A percentile compares a stretch with the other conserved stretches of the same genome.
Evolutionary conservation across 2,329 filamentous ascomycete genomes (phyloP).

Genomic region (Aspergillus sp.): DNA sequence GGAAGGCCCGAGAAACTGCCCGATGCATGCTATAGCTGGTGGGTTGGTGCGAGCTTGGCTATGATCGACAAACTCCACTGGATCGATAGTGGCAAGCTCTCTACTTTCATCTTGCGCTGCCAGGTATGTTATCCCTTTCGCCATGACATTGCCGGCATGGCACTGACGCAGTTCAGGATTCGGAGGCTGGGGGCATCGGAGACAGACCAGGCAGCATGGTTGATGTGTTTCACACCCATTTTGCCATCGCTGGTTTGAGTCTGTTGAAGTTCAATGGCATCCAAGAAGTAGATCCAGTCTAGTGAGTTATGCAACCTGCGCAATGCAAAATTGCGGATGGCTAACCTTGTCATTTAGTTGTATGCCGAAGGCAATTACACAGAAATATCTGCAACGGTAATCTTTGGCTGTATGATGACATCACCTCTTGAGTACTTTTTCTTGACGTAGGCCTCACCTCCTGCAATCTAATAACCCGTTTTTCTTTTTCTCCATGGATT

Average conservation of each 20-base stretch:
- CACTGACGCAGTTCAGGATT: conserved; percentile 57
- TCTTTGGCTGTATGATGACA: not conserved
- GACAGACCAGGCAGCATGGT: conserved; percentile 93
- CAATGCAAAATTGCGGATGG: not conserved
- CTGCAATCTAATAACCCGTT: conserved; percentile 71
- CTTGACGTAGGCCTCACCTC: conserved; percentile 46
- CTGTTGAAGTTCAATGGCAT: conserved; percentile 76
- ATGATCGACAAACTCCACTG: conserved; percentile 88
- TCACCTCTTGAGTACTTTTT: not conserved
- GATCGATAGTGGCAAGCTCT: conserved; percentile 83
- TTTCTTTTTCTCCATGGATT: conserved; percentile 52
- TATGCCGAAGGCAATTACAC: conserved; percentile 69
- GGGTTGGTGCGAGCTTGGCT: conserved; percentile 87
- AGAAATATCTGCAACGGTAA: conserved; percentile 56
- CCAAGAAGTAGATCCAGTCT: conserved; percentile 80
- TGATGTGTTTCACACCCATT: conserved; percentile 94
- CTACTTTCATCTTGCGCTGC: conserved; percentile 79
- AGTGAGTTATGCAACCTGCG: conserved; percentile 56
- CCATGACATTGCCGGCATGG: not conserved
- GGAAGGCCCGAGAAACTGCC: conserved; percentile 93
- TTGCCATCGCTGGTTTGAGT: conserved; percentile 85
- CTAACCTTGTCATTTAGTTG: conserved; percentile 50
- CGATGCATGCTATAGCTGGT: conserved; percentile 99
- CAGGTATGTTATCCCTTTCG: conserved; percentile 55
- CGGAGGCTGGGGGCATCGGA: conserved; percentile 78